Percentiles rank a stretch among this genome's conserved stretches.
Evolutionary conservation across 306 rosid genomes (phyloP).

Genomic region (Benincasa hispida): DNA sequence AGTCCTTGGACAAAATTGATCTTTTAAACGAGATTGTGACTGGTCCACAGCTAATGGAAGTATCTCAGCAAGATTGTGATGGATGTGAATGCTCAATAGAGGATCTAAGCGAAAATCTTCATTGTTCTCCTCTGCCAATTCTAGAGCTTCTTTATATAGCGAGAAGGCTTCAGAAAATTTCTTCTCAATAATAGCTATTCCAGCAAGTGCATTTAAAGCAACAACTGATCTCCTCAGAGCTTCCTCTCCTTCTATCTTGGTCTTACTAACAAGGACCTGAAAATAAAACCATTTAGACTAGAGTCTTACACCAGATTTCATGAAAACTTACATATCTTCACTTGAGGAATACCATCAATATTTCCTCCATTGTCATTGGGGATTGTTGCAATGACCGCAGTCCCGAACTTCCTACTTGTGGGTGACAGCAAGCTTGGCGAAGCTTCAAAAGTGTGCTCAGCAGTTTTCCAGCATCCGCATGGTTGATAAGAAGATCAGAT

Average conservation of each 20-base stretch:
- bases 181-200: constrained; percentile 49
- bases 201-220: constrained; percentile 89
- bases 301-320: neutral
- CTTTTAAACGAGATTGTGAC: constrained; percentile 20
- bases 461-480: constrained; percentile 82
- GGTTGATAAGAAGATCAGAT: constrained; percentile 56
- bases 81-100: constrained; percentile 69
- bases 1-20: constrained; percentile 21
- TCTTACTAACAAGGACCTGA: constrained; percentile 88
- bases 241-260: constrained; percentile 91
- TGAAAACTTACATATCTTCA: neutral
- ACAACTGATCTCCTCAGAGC: constrained; percentile 72
- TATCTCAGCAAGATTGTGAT: constrained; percentile 80
- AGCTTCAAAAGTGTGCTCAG: constrained; percentile 81
- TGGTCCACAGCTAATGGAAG: constrained; percentile 36
- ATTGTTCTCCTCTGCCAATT: constrained; percentile 55
- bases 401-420: constrained; percentile 96
- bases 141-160: constrained; percentile 66
- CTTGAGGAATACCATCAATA: constrained; percentile 51
- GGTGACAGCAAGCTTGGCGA: constrained; percentile 98
- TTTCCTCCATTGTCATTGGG: constrained; percentile 98
- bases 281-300: constrained; percentile 18
- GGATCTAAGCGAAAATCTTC: constrained; percentile 93
- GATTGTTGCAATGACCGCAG: constrained; percentile 86
- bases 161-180: constrained; percentile 58